phyloP scores from a whole-genome alignment of 1,284 basidiomycete species.

The Xanthoconium separans region DNA sequence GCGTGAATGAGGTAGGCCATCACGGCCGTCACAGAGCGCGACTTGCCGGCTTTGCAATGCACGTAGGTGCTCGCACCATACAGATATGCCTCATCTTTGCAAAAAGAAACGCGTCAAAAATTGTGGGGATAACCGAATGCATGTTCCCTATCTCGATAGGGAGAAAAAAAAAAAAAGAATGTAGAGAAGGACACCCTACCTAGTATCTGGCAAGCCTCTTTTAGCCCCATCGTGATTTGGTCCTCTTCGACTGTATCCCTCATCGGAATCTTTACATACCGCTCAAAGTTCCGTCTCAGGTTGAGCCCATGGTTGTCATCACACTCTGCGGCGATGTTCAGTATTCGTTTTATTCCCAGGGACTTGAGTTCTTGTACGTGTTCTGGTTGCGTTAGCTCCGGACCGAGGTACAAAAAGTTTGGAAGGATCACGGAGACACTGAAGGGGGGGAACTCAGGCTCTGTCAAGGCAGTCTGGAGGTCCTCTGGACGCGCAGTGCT shows the following conservation, averaged over 20 bases:
- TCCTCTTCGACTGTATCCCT: constrained; percentile 94
- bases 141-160: constrained; percentile 2
- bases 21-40: constrained; percentile 93
- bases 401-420: constrained; percentile 87
- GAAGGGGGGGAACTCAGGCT: constrained; percentile 63
- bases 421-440: constrained; percentile 87
- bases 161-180: neutral
- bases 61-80: constrained; percentile 90
- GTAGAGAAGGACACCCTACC: constrained; percentile 50
- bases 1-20: constrained; percentile 97
- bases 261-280: constrained; percentile 88
- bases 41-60: constrained; percentile 96
- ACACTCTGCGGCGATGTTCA: constrained; percentile 92
- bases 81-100: constrained; percentile 83
- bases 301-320: constrained; percentile 77
- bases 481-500: constrained; percentile 58
- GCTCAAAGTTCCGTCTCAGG: constrained; percentile 70
- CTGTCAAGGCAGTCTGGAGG: constrained; percentile 52
- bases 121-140: constrained; percentile 1
- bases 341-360: constrained; percentile 83
- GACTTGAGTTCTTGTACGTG: constrained; percentile 74
- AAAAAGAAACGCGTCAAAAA: constrained; percentile 6
- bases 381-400: constrained; percentile 73
- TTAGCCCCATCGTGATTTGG: constrained; percentile 80
- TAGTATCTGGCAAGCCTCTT: constrained; percentile 82